Base-by-base conservation (phyloP, 192 early-diverging fungal genomes). In the Backusella tuberculispora region DNA sequence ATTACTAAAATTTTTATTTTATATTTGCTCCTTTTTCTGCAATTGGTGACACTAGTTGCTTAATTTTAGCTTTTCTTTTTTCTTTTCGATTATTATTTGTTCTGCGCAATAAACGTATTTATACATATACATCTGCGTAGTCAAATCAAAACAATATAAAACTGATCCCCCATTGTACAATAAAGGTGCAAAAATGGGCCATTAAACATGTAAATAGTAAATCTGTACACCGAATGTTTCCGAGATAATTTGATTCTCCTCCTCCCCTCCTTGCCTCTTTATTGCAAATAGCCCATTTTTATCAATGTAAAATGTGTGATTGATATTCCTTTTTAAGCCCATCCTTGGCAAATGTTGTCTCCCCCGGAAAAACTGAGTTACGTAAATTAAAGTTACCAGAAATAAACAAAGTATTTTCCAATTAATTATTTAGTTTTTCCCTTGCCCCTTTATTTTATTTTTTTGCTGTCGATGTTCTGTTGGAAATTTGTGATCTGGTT, bases 401-500 rank as follows among this genome's bases (percentile, higher is more conserved):
- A 24, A 26, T 60, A 60, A 60, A 21, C 21, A 21, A 21, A 56
- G 50, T 56, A 56, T 56, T 56, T 56, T 56, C 50, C 50, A 56
- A 56, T 56, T 56, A 56, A 4, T 21, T 56, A 21, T 56, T 56
- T 56, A 56, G 50, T 56, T 56, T 56, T 56, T 56, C 50, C 50
- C 12, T n/a, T n/a, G n/a, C n/a, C n/a, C 50, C 19, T 56, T 56
- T 21, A n/a, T 56, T n/a, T 24, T 21, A 56, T 8, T 12, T 45
- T 12, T 45, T 8, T 45, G 9, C 44, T 60, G 21, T 60, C 21
- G 10, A 5, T 26, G 21, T 60, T 8, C 26, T 21, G 53, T 60
- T 60, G 19, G 21, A 60, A 60, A 60, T 60, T 34, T 60, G 53
- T 60, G 53, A 60, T 60, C 53, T 60, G 21, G 53, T 60, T 60